A percentile compares a stretch with the other conserved stretches of the same genome.
Conservation (phyloP, 371 early-diverging fungal genomes). For the Nosema bombycis region DNA sequence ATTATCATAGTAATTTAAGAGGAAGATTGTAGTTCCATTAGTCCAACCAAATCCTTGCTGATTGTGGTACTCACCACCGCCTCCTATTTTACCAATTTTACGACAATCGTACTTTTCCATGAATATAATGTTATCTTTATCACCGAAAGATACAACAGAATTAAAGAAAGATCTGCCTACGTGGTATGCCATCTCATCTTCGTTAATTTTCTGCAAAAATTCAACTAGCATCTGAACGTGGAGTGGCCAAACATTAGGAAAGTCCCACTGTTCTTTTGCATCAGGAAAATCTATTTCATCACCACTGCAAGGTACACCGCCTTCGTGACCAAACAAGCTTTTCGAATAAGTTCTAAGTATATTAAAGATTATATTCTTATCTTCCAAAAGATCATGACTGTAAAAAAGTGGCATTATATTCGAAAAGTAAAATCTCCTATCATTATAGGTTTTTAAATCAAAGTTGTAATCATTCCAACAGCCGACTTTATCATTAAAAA, state of each 20-base stretch:
- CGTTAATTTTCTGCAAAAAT: constrained; percentile 40
- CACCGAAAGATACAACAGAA: constrained; percentile 65
- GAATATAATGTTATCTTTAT: constrained; percentile 72
- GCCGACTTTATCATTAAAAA: constrained; percentile 60
- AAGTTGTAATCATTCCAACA: constrained; percentile 65
- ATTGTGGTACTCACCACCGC: constrained; percentile 75
- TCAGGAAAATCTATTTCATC: constrained; percentile 64
- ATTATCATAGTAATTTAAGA: constrained; percentile 67
- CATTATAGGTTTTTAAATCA: constrained; percentile 49
- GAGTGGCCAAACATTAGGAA: constrained; percentile 74
- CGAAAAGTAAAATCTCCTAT: constrained; percentile 67
- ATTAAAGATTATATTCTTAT: constrained; percentile 5
- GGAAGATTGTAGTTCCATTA: constrained; percentile 73
- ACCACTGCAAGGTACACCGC: constrained; percentile 69
- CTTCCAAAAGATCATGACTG: constrained; percentile 66
- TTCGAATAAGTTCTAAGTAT: constrained; percentile 45
- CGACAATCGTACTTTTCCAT: constrained; percentile 74
- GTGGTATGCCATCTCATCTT: constrained; percentile 61
- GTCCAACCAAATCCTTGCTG: constrained; percentile 87
- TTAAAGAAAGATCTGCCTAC: constrained; percentile 69
- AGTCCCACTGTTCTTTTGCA: constrained; percentile 72
- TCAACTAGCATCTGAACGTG: constrained; percentile 61
- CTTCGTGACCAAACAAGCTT: constrained; percentile 64
- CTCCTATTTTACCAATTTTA: constrained; percentile 68
- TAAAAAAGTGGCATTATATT: constrained; percentile 64